Percentiles rank a stretch among this genome's conserved stretches.
phyloP scores from a whole-genome alignment of 768 basidiomycete genomes.

The Mycena chlorophos region DNA sequence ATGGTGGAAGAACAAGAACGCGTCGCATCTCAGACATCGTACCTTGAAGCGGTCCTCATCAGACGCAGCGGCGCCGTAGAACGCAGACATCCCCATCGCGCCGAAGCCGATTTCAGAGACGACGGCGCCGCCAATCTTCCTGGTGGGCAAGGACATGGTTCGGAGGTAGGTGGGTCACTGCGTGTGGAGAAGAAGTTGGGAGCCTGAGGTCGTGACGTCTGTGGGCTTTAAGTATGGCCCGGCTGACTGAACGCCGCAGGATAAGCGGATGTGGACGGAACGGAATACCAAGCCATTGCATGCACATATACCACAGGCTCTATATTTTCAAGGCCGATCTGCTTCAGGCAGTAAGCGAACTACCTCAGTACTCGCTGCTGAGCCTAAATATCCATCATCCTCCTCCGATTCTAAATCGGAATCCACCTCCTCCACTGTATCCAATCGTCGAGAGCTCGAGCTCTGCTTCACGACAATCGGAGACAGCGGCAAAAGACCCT shows the following conservation, averaged over 20 bases:
- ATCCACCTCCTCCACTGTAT: background rate
- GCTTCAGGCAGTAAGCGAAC: background rate
- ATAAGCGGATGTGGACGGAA: too few relatives aligned
- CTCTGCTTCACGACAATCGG: background rate
- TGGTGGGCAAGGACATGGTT: background rate
- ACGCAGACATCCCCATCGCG: background rate
- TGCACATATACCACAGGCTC: too few relatives aligned
- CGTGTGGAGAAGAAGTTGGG: background rate
- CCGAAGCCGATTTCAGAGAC: background rate
- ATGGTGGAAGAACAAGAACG: background rate
- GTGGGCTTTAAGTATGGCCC: too few relatives aligned
- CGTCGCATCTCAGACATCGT: background rate
- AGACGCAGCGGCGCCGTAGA: background rate
- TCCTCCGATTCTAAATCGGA: background rate
- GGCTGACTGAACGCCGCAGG: too few relatives aligned
- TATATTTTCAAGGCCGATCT: too few relatives aligned
- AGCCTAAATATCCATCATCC: background rate
- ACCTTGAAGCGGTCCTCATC: constrained; percentile 3
- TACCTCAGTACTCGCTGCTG: background rate
- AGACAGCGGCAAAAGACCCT: background rate
- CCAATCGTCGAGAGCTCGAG: background rate
- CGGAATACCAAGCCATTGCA: too few relatives aligned
- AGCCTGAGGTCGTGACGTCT: too few relatives aligned
- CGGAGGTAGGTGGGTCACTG: too few relatives aligned
- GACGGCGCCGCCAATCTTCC: background rate